Evolutionary conservation across 192 early-diverging fungal species (phyloP), one percentile per base, ranked within the genome.

Genomic region (Coemansia sp.): DNA sequence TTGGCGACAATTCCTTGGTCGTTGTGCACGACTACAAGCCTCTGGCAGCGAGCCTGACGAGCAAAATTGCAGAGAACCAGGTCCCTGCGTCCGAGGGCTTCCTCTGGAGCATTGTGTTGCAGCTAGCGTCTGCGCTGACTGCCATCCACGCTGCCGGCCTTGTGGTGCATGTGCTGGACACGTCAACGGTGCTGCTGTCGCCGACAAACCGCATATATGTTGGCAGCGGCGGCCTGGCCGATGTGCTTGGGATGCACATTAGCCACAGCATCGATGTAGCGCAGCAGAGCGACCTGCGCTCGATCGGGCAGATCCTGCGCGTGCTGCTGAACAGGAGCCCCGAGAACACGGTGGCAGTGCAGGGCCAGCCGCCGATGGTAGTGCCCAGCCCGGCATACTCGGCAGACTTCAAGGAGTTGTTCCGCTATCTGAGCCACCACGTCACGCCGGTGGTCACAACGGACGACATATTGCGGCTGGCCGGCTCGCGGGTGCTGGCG

Each of bases 1-100:
- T 98, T 86, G 94, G 92, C 14, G 95, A 98, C 66, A 84, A 89
- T 59, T 80, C 97, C n/a, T 82, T 99, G n/a, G 86, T 98, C 9
- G 84, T 99, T 64, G 94, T 97, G 5, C 95, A 92, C 67, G 95
- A 98, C 68, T 97, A 91, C 70, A 89, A 94, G 78, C 95, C 95
- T 8, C 57, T 71, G 43, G 55, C 80, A 18, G 47, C 58, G 46
- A 69, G 67, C 44, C 52, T 82, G 31, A 63, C 49, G 45, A 45
- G 31, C 57, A 44, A 43, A 2, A 42, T 73, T 43, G 43, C 70
- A 7, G 63, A 71, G 48, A 14, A 27, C 12, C 38, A 49, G 4
- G 59, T 46, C 19, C 40, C 62, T 1, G 53, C 64, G 11, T 42
- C 64, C 5, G 78, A 71, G 53, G 42, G 45, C 38, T 59, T 67